Percentiles rank a stretch among this genome's conserved stretches.
phyloP scores from a whole-genome alignment of 768 basidiomycete species.

The Russula emetica region DNA sequence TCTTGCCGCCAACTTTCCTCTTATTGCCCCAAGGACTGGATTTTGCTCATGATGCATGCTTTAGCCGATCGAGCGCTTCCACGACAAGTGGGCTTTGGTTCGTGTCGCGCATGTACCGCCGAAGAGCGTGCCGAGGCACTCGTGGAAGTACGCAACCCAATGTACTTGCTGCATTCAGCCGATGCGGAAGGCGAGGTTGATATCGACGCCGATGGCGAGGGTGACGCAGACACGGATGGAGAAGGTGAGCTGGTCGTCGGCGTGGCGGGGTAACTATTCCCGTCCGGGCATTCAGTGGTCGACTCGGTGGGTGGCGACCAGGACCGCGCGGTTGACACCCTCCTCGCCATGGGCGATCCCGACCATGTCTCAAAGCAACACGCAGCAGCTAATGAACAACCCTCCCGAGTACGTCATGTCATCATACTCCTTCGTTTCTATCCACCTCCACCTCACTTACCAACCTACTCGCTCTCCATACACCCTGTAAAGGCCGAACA shows the following conservation, averaged over 20 bases:
- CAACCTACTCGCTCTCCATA: no score
- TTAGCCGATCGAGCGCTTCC: slow-evolving; percentile 66
- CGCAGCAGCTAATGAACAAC: no score
- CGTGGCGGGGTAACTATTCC: not conserved
- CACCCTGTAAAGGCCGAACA: no score
- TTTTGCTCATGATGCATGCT: slow-evolving; percentile 13
- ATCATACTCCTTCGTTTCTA: no score
- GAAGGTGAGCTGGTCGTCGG: slow-evolving; percentile 12
- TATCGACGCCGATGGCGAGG: slow-evolving; percentile 51
- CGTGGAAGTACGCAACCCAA: slow-evolving; percentile 71
- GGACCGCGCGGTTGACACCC: no score
- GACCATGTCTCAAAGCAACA: no score
- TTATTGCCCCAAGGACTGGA: not conserved
- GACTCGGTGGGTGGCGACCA: no score
- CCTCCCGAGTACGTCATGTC: no score
- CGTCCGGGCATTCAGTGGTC: no score
- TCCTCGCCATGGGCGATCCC: no score
- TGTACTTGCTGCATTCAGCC: slow-evolving; percentile 46
- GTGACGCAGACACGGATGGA: slow-evolving; percentile 21
- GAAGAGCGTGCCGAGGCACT: slow-evolving; percentile 74
- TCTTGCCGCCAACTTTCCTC: slow-evolving; percentile 31
- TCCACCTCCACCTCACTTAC: no score
- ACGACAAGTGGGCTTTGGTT: slow-evolving; percentile 80
- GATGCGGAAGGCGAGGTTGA: slow-evolving; percentile 51
- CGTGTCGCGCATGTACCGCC: slow-evolving; percentile 62